Percentiles rank a stretch among this genome's conserved stretches.
Conservation (phyloP, 129 eudicot species). For the Flaveria ramosissima region DNA sequence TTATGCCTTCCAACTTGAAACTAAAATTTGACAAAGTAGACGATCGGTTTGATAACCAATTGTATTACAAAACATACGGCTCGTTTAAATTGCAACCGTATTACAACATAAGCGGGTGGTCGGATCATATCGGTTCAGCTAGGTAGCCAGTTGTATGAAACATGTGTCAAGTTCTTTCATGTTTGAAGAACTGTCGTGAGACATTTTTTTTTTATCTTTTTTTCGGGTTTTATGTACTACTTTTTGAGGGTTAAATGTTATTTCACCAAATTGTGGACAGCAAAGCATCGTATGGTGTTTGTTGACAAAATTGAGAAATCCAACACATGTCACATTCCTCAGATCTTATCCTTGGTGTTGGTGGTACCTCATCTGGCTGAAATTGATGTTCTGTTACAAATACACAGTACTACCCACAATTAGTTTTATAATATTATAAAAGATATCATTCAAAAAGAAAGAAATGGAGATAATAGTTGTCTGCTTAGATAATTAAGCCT, state of each 20-base stretch:
- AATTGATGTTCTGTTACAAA: conserved; percentile 63
- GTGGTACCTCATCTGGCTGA: conserved; percentile 67
- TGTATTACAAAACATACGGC: not conserved
- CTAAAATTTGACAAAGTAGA: not conserved
- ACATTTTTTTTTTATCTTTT: conserved; percentile 1
- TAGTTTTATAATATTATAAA: conserved; percentile 8
- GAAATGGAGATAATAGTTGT: not conserved
- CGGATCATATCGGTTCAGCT: not conserved
- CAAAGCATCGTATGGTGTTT: conserved; percentile 29
- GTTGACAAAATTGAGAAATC: conserved; percentile 45
- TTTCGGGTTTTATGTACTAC: conserved; percentile 28
- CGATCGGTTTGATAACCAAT: not conserved
- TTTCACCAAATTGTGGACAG: conserved; percentile 35
- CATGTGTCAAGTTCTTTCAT: not conserved
- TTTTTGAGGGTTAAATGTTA: conserved; percentile 18
- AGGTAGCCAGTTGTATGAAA: not conserved
- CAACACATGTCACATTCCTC: conserved; percentile 60
- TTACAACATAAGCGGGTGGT: not conserved
- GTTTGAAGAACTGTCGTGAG: not conserved
- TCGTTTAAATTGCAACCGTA: not conserved
- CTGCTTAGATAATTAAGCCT: not conserved
- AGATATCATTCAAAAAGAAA: not conserved
- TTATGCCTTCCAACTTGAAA: not conserved
- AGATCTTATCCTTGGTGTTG: conserved; percentile 74
- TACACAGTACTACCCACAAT: conserved; percentile 33